These are phyloP conservation scores for Penicillium concentricum DNA, from an alignment of 2,329 filamentous ascomycete genomes.

Conservation along the genomic window DNA sequence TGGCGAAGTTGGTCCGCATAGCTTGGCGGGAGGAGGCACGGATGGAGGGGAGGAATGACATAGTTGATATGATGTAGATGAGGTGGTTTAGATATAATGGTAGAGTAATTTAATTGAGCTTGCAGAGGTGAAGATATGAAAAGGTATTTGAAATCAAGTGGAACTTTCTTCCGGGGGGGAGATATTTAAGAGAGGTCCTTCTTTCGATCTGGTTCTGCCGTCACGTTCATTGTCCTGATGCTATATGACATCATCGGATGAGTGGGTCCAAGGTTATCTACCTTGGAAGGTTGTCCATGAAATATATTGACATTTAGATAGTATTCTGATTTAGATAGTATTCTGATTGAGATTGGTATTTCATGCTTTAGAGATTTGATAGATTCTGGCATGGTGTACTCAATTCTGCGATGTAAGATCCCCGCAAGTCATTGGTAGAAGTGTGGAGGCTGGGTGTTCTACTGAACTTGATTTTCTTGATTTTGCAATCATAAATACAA, in stretches of 20 bases:
- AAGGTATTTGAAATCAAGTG: background rate
- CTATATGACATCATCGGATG: constrained; percentile 1
- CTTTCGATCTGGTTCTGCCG: background rate
- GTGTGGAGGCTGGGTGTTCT: too few relatives aligned
- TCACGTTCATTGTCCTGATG: background rate
- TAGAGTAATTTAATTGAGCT: too few relatives aligned
- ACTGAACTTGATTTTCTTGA: too few relatives aligned
- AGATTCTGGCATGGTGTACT: too few relatives aligned
- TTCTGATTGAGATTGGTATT: too few relatives aligned
- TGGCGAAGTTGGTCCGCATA: constrained; percentile 18
- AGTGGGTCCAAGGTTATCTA: background rate
- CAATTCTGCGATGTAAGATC: too few relatives aligned
- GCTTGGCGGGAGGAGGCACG: constrained; percentile 26
- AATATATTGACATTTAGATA: too few relatives aligned
- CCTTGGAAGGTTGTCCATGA: too few relatives aligned
- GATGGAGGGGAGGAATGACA: constrained; percentile 38
- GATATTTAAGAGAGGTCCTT: background rate
- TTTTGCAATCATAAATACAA: too few relatives aligned
- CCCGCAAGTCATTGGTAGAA: too few relatives aligned
- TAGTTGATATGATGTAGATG: constrained; percentile 17
- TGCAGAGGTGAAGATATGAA: background rate
- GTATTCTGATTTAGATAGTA: too few relatives aligned
- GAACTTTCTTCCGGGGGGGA: background rate
- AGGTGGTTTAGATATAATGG: background rate
- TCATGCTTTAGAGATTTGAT: too few relatives aligned